These are phyloP conservation scores for Neonectria neomacrospora DNA, from an alignment of 2,329 filamentous ascomycete genomes.

Conservation along the genomic window DNA sequence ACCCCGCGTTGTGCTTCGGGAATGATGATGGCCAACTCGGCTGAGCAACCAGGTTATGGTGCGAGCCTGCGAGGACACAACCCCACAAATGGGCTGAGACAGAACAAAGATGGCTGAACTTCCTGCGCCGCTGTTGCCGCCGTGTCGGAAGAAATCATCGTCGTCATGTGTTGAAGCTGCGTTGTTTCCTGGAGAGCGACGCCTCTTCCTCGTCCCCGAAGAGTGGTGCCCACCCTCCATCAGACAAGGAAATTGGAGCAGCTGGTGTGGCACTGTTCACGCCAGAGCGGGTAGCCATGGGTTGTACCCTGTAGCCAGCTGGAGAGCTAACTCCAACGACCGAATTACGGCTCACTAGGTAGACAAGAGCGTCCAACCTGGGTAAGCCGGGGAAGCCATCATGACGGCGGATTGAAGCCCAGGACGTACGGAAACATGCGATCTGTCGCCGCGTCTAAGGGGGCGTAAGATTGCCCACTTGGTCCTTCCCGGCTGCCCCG, in stretches of 20 bases:
- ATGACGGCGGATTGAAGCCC: conserved; percentile 29
- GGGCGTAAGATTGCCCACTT: conserved; percentile 20
- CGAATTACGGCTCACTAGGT: conserved; percentile 2
- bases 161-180: conserved; percentile 18
- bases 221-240: conserved; percentile 20
- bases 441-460: conserved; percentile 9
- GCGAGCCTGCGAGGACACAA: conserved; percentile 13
- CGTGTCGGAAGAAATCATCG: conserved; percentile 2
- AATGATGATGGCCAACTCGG: conserved; percentile 13
- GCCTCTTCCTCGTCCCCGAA: conserved; percentile 30
- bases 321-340: conserved; percentile 14
- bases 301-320: conserved; percentile 22
- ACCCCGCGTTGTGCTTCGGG: neutral
- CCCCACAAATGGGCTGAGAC: conserved; percentile 27
- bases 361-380: conserved; percentile 18
- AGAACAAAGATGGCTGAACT: conserved; percentile 15
- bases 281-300: conserved; percentile 12
- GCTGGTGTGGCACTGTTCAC: conserved; percentile 27
- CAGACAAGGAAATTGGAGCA: conserved; percentile 21
- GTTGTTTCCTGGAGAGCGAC: conserved; percentile 18
- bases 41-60: conserved; percentile 4
- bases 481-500: conserved; percentile 29
- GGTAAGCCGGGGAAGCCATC: conserved; percentile 19
- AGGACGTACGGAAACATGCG: conserved; percentile 27
- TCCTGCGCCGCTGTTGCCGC: conserved; percentile 18